Evolutionary conservation across 257 asterid genomes (phyloP), one percentile per base, ranked within the genome.

Genomic region (Ilex asprella): DNA sequence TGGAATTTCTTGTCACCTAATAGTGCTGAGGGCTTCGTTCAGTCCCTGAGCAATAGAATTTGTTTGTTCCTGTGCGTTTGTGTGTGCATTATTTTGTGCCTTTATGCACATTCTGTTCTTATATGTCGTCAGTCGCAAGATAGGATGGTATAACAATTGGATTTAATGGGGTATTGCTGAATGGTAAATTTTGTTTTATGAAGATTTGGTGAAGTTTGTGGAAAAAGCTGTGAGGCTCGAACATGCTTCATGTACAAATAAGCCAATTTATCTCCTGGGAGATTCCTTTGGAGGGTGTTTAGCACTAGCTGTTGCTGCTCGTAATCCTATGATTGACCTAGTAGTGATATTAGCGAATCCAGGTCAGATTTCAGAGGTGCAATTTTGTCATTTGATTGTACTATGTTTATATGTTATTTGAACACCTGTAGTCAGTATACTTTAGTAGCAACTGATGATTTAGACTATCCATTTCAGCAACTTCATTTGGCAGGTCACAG

Each of bases 291-390:
- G 88, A 54, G 88, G 72, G 29, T 84, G 86, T 58, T 76, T 84
- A 47, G 91, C 88, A 46, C 82, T 84, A 6, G 79, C 91, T 16
- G 86, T 75, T 15, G 88, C 91, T 59, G 88, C 88, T 56, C 67
- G 74, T 39, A 77, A 79, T 75, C 84, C 86, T 27, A 61, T 30
- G 12, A 58, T 75, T 27, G 91, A 84, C 68, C 43, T 81, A 44
- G 81, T 84, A 41, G 64, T 81, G 7, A 67, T 84, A 39, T 69
- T 84, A 66, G 74, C 79, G 7, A 84, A 84, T 75, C 86, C 91
- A 70, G 91, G 91, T 81, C 44, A 59, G 54, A 6, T 68, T 63
- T 44, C 52, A 30, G 30, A 41, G 3, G 52, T 46, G 3, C 31
- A 5, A 7, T 27, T 44, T 15, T 56, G 8, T n/a, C 29, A 2